These are phyloP conservation scores for Fragaria vesca DNA, from an alignment of 306 rosid species.

Conservation along the genomic window DNA sequence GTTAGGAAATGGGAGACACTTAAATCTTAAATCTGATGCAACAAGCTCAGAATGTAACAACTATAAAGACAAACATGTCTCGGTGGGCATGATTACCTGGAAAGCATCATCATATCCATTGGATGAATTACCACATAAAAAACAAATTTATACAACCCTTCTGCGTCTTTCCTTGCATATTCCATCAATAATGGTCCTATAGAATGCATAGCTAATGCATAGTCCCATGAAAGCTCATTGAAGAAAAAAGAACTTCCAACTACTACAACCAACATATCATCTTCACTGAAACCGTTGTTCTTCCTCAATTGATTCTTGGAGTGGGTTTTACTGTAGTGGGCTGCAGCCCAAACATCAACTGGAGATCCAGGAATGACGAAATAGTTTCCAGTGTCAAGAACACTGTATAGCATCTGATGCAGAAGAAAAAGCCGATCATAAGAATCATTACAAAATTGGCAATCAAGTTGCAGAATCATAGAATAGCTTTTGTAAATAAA, in stretches of 20 bases:
- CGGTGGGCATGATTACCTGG: conserved; percentile 53
- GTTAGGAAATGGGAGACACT: background rate
- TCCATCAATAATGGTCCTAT: conserved; percentile 76
- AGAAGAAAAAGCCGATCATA: conserved; percentile 20
- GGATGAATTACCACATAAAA: conserved; percentile 79
- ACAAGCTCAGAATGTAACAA: background rate
- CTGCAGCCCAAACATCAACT: conserved; percentile 80
- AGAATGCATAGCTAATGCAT: conserved; percentile 92
- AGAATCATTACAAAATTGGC: conserved; percentile 30
- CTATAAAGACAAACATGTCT: conserved; percentile 4
- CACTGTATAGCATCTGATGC: conserved; percentile 85
- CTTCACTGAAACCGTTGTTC: conserved; percentile 50
- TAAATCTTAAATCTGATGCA: conserved; percentile 6
- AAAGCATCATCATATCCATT: conserved; percentile 72
- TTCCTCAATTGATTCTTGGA: conserved; percentile 64
- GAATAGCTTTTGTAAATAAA: conserved; percentile 14
- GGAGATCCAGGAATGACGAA: conserved; percentile 96
- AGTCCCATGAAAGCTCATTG: conserved; percentile 76
- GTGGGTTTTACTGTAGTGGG: conserved; percentile 58
- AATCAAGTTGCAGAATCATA: conserved; percentile 13
- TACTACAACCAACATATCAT: conserved; percentile 75
- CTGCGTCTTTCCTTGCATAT: conserved; percentile 70
- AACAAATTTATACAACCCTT: conserved; percentile 70
- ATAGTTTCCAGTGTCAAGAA: conserved; percentile 89
- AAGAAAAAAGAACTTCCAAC: conserved; percentile 81